These are phyloP conservation scores for Malassezia yamatoensis DNA, from an alignment of 1,284 basidiomycete genomes.

Conservation along the genomic window DNA sequence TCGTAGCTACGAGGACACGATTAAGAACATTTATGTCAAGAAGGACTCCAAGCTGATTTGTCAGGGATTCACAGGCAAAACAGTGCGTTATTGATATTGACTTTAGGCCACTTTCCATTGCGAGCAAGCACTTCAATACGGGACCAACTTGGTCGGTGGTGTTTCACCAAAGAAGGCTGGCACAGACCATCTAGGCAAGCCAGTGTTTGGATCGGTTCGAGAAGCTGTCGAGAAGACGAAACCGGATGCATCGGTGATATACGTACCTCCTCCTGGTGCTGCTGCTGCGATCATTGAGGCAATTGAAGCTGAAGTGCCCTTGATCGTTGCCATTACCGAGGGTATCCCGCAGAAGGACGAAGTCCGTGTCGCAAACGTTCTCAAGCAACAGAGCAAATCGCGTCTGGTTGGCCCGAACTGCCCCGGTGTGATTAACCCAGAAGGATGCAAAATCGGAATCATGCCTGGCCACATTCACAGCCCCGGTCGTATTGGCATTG, in stretches of 20 bases:
- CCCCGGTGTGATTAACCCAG: conserved; percentile 90
- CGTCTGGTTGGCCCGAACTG: conserved; percentile 81
- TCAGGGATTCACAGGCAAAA: conserved; percentile 64
- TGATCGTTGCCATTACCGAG: conserved; percentile 47
- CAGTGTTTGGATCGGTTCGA: conserved; percentile 82
- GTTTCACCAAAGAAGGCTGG: conserved; percentile 97
- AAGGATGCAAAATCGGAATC: conserved; percentile 98
- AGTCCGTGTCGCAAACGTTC: conserved; percentile 67
- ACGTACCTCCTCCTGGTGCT: conserved; percentile 45
- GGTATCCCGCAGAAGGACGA: conserved; percentile 48
- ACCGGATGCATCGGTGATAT: conserved; percentile 43
- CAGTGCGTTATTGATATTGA: conserved; percentile 45
- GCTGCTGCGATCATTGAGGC: conserved; percentile 47
- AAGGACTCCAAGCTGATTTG: conserved; percentile 63
- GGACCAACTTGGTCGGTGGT: conserved; percentile 94
- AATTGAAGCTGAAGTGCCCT: conserved; percentile 44
- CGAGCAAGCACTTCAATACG: conserved; percentile 83
- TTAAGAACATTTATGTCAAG: conserved; percentile 80
- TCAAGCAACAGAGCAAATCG: conserved; percentile 86
- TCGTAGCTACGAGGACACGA: conserved; percentile 67
- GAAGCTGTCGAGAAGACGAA: conserved; percentile 56
- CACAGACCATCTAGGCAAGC: conserved; percentile 83
- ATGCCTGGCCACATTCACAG: conserved; percentile 96
- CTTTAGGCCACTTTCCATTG: conserved; percentile 78
- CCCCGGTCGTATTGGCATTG: conserved; percentile 76